Base-by-base conservation (phyloP, 1,284 basidiomycete species). In the Gomphus bonarii region DNA sequence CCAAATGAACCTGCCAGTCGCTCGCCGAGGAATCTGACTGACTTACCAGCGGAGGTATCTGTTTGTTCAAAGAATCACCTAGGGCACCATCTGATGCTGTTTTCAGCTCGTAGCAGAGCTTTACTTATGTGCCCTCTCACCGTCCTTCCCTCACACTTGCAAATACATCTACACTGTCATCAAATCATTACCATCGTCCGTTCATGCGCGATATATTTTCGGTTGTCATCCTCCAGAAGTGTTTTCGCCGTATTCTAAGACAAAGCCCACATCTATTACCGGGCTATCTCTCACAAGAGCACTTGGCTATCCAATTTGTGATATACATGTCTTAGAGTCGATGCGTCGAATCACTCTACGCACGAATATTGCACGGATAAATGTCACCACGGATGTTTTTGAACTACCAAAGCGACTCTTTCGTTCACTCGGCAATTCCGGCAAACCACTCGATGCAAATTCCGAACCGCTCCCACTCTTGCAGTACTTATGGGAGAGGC, bases 71-170 rank as follows among this genome's bases (percentile, higher is more conserved):
- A 53, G 31, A 58, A 35, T 56, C 54, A 28, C 25, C 25, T 28
- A 25, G 52, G 18, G 14, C 25, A 51, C 59, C 25, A 58, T 55
- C 46, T 3, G 10, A 22, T 67, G 67, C 51, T 68, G 67, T 55
- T 65, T 67, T 68, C 56, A 91, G 90, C 72, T 93, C 4, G 67
- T 91, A 0, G 84, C 86, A 62, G 80, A 88, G 56, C 76, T 92
- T 25, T 84, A 91, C 60, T 73, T 85, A 12, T 76, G 74, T 59
- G 80, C 87, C 0, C 68, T 78, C 10, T 89, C 84, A 14, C 72
- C 77, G 33, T 63, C 68, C 44, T 70, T 93, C 16, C 86, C 88
- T 0, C 69, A 72, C 48, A 72, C 76, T 30, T 84, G 75, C 63
- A 75, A 68, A 58, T 68, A 73, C 43, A 66, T 89, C 20, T 67